Evolutionary conservation across 352 stramenopile genomes (phyloP), one percentile per base, ranked within the genome.

Genomic region (Lagenidium sp.): DNA sequence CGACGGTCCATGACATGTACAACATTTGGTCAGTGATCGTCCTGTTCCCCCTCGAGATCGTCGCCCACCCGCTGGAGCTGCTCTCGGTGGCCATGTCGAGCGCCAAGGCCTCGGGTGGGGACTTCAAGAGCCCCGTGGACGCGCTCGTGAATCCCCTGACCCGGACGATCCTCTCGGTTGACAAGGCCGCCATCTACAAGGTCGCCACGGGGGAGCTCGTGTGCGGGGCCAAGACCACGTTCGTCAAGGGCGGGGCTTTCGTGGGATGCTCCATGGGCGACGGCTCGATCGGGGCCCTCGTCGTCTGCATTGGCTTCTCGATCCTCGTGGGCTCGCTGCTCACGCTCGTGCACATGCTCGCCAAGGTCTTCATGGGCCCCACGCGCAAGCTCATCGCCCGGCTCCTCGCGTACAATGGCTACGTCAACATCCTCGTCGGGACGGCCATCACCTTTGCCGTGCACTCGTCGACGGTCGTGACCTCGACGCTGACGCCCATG

Each of bases 381-480:
- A 83, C 76, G 16, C 69, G 73, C 30, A 47, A 63, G 23, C 63
- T 88, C 26, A 73, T 92, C 29, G 67, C 78, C 45, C 83, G 79
- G 50, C 63, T 73, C 10, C 83, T 81, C 31, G 69, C 82, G 44
- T 66, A 80, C 38, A 82, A 80, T 50, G 70, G 68, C 44, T 72
- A 81, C 41, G 13, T 92, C 26, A 61, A 73, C 19, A 86, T 88
- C 25, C 7, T 68, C 26, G 61, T 92, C 43, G 79, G 79, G 41
- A 45, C 43, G 26, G 70, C 50, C 44, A 53, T 92, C 41, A 92
- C 79, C n/a, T 45, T 63, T 87, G 8, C 75, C 29, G 76, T 92
- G 6, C 79, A 92, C 50, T 78, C 57, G 47, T 83, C 64, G 12
- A 77, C 66, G 18, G 75, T 92, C 30, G 85, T 77, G 15, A 89